Base-by-base conservation (phyloP, 371 early-diverging fungal genomes). In the Apophysomyces trapeziformis region DNA sequence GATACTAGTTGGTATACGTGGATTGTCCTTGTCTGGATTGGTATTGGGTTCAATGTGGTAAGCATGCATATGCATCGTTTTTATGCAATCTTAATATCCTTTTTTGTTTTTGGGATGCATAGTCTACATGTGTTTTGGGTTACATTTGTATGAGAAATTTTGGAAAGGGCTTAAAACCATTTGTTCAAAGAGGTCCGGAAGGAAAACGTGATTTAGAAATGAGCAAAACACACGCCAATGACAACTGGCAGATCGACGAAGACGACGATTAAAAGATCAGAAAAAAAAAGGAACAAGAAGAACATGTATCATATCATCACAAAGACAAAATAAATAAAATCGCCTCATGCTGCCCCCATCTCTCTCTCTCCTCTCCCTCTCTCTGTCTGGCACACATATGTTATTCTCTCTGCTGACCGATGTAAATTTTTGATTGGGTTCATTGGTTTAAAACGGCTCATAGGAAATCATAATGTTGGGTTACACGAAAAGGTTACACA, bases 1-100 rank as follows among this genome's bases (percentile, higher is more conserved):
- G 66, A 69, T 38, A 78, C 79, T 39, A 74, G 71, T 21, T 82
- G 83, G 83, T 82, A 79, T 60, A 77, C 78, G 1, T 82, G 79
- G 83, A 82, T 79, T 60, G 69, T 64, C n/a, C 68, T 82, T 61
- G 78, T 82, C 5, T 63, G 66, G 35, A 73, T 79, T 37, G 77
- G 79, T 59, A 67, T 78, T 36, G 59, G 73, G 18, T 45, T 77
- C 56, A 68, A 64, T 13, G 38, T 50, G 54, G 54, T 50, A 50
- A 50, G 9, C 6, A 50, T 7, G 7, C 41, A 5, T 13, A 41
- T 41, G 13, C 41, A 41, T 11, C 41, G 8, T 8, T 13, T 41
- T 8, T 13, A 41, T 41, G 8, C 41, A 1, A 13, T 8, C 41
- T 11, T 41, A 8, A 11, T 41, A 5, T 13, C 8, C 41, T 13